phyloP scores from a whole-genome alignment of 1,139 yeast species.

The Candida labiduridarum region DNA sequence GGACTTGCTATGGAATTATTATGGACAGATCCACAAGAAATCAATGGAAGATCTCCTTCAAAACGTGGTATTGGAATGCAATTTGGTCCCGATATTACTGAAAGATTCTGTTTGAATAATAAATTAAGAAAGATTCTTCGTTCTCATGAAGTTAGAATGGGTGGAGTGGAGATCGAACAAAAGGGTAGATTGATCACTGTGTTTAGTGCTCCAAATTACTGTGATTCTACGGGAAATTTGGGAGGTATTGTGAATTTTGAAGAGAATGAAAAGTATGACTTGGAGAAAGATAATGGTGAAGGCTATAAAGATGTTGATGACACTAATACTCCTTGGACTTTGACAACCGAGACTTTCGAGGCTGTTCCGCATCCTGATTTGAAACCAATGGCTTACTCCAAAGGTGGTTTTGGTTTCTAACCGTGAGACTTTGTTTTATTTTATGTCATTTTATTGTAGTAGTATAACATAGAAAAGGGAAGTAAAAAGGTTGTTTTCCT shows the following conservation, averaged over 20 bases:
- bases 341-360: constrained; percentile 60
- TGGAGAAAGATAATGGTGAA: constrained; percentile 42
- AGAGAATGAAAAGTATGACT: constrained; percentile 36
- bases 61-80: constrained; percentile 96
- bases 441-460: neutral
- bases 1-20: constrained; percentile 95
- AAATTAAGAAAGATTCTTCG: constrained; percentile 79
- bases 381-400: constrained; percentile 96
- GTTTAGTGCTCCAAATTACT: constrained; percentile 96
- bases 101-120: constrained; percentile 71
- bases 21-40: constrained; percentile 95
- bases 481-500: neutral
- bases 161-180: constrained; percentile 88
- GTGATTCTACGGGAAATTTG: constrained; percentile 86
- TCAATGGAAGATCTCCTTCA: constrained; percentile 79
- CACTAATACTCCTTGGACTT: constrained; percentile 47
- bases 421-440: neutral
- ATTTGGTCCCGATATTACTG: constrained; percentile 95
- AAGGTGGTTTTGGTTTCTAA: constrained; percentile 53
- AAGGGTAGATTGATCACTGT: constrained; percentile 85
- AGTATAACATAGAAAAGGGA: neutral
- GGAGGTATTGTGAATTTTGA: constrained; percentile 83
- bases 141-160: constrained; percentile 94
- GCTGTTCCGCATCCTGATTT: constrained; percentile 92
- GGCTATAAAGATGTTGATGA: constrained; percentile 55